A percentile compares a stretch with the other conserved stretches of the same genome.
phyloP scores from a whole-genome alignment of 129 eudicot species.

The carrot (Daucus carota) region DNA sequence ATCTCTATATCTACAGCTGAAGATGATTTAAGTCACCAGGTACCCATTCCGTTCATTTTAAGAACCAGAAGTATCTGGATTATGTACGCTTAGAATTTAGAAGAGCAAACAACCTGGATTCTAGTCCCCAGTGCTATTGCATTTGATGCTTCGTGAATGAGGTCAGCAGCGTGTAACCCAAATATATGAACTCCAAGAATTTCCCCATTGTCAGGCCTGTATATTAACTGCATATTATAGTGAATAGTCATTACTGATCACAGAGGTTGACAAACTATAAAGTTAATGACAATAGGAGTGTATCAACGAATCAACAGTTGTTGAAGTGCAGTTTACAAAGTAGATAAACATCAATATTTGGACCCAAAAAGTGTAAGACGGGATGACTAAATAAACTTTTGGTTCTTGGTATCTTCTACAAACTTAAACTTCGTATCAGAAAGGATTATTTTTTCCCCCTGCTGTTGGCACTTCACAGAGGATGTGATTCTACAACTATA shows the following conservation, averaged over 20 bases:
- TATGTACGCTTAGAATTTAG: neutral
- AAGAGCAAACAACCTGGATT: slow-evolving; percentile 44
- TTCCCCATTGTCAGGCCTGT: slow-evolving; percentile 93
- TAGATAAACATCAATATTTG: neutral
- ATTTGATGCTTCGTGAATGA: slow-evolving; percentile 95
- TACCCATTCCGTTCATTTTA: neutral
- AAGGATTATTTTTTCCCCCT: no score
- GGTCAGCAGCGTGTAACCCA: slow-evolving; percentile 97
- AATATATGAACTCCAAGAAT: slow-evolving; percentile 95
- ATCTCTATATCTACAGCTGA: neutral
- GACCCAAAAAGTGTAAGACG: neutral
- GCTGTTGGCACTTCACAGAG: neutral
- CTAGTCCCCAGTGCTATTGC: slow-evolving; percentile 87
- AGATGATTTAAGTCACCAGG: neutral
- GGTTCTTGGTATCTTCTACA: neutral
- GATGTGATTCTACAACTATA: neutral
- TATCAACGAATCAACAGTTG: no score
- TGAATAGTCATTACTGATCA: neutral
- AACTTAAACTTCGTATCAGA: neutral
- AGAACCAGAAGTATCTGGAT: neutral
- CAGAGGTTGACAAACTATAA: neutral
- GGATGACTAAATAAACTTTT: neutral
- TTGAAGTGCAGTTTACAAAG: neutral
- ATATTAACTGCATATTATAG: slow-evolving; percentile 64
- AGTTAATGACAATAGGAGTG: neutral